A percentile compares a stretch with the other conserved stretches of the same genome.
Evolutionary conservation across 768 basidiomycete species (phyloP).

Genomic region (Zangia roseola): DNA sequence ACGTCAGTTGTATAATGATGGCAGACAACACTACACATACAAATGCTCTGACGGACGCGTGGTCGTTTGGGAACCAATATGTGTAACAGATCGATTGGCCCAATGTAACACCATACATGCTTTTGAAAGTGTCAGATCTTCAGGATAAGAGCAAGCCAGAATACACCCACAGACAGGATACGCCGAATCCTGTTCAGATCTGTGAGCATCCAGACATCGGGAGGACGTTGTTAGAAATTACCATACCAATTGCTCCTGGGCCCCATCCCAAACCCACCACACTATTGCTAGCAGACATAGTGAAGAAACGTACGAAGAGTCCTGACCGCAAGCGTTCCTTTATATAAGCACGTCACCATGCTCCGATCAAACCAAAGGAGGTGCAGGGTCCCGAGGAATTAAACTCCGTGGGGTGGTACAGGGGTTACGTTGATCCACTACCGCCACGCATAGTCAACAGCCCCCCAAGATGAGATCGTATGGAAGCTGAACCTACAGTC

Average conservation of each 20-base stretch:
- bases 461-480: too few relatives aligned
- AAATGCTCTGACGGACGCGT: background rate
- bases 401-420: too few relatives aligned
- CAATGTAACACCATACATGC: constrained; percentile 14
- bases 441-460: too few relatives aligned
- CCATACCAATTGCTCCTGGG: constrained; percentile 7
- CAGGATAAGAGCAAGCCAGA: background rate
- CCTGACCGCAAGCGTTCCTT: too few relatives aligned
- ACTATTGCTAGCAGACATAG: background rate
- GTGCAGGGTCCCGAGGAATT: too few relatives aligned
- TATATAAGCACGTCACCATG: too few relatives aligned
- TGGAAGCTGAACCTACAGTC: too few relatives aligned
- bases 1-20: background rate
- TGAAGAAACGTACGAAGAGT: too few relatives aligned
- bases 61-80: constrained; percentile 12
- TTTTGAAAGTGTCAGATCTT: background rate
- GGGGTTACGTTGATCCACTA: too few relatives aligned
- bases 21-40: background rate
- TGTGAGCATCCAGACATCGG: background rate
- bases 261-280: background rate
- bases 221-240: too few relatives aligned
- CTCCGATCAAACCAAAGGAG: too few relatives aligned
- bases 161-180: constrained; percentile 5
- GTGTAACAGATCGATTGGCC: constrained; percentile 9
- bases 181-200: background rate